Evolutionary conservation across 441 rosid genomes (phyloP), one percentile per base, ranked within the genome.

Genomic region (Populus hybrid): DNA sequence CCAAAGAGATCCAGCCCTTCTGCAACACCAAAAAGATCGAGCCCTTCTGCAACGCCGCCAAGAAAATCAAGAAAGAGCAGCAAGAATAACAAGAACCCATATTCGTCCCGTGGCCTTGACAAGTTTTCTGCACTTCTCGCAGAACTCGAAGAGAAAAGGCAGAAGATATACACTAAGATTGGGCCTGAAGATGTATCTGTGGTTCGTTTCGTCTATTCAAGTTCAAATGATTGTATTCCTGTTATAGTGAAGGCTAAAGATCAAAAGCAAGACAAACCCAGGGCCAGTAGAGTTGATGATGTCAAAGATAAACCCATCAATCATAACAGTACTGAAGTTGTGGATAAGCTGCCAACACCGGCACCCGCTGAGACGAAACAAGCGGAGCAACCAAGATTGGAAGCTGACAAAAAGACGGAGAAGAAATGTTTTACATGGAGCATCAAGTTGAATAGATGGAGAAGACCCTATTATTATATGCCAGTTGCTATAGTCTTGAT

Each of bases 171-270:
- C 32, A 30, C 32, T 30, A 3, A 30, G 32, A 30, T 30, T 30
- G 32, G 32, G 32, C 32, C 32, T 30, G 32, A 30, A 30, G 32
- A 30, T 30, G 32, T 30, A 30, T 30, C 32, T 30, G 32, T 30
- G 32, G 32, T 30, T 30, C 32, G 32, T 30, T 30, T 30, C 32
- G 32, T 30, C 32, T 30, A 30, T 30, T 75, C 84, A 1, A 85
- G 81, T 70, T 73, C 89, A 0, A 80, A 90, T 8, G 88, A 88
- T 20, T 82, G 80, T 42, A 85, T 92, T 28, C 97, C 97, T 1
- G 77, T 93, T 6, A 84, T 93, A 5, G 89, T 92, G 32, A 92
- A 85, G 81, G 30, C 83, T 64, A 88, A 87, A 81, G 84, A 84
- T 59, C 78, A 34, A 67, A 85, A 80, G 32, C 74, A 76, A 73